phyloP scores from a whole-genome alignment of 305 asterid genomes.

The Plantago coronopus region DNA sequence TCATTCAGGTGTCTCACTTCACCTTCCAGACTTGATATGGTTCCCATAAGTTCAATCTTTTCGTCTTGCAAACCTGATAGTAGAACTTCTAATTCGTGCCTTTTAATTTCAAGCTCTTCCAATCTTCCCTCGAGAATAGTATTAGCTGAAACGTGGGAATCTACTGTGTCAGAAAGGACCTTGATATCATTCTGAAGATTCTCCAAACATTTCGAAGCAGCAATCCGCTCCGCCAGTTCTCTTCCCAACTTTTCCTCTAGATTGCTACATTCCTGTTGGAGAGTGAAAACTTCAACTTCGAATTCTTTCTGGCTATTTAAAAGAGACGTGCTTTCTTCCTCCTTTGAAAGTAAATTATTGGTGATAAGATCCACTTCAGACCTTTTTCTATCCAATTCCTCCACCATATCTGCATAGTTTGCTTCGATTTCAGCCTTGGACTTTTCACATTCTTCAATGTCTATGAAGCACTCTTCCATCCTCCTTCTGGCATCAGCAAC shows the following conservation, averaged over 20 bases:
- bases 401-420: conserved; percentile 30
- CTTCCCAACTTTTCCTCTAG: conserved; percentile 38
- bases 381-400: conserved; percentile 39
- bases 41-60: conserved; percentile 30
- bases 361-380: conserved; percentile 30
- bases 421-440: conserved; percentile 38
- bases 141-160: conserved; percentile 34
- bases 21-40: conserved; percentile 34
- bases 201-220: conserved; percentile 33
- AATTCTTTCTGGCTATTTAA: conserved; percentile 30
- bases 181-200: conserved; percentile 36
- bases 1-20: conserved; percentile 31
- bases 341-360: conserved; percentile 34
- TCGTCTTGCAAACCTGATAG: conserved; percentile 41
- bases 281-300: conserved; percentile 39
- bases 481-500: conserved; percentile 36
- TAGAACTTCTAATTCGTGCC: conserved; percentile 32
- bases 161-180: conserved; percentile 29
- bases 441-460: conserved; percentile 42
- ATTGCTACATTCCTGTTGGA: conserved; percentile 33
- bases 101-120: conserved; percentile 37
- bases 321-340: conserved; percentile 28
- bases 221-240: conserved; percentile 28
- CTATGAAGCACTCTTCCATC: conserved; percentile 34
- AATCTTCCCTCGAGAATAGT: conserved; percentile 34